A percentile compares a stretch with the other conserved stretches of the same genome.
Evolutionary conservation across 2,329 filamentous ascomycete species (phyloP).

Genomic region (Aciculosporium take): DNA sequence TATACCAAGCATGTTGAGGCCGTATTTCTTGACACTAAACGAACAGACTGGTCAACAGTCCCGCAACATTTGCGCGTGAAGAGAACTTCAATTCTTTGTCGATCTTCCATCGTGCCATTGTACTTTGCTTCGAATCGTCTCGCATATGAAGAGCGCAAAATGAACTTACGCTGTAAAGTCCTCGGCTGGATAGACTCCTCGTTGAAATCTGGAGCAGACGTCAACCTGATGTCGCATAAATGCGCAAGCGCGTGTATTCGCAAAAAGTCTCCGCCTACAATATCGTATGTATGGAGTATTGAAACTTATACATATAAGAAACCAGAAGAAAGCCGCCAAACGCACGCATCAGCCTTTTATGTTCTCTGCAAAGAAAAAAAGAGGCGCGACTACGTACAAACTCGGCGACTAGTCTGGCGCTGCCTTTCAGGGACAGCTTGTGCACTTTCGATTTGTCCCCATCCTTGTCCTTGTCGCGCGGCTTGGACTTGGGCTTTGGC

Average conservation of each 20-base stretch:
- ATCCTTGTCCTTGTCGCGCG: conserved; percentile 17
- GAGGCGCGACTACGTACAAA: conserved; percentile 47
- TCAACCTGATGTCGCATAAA: background rate
- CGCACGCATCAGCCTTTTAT: conserved; percentile 3
- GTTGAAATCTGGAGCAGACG: conserved; percentile 56
- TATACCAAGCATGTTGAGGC: conserved; percentile 81
- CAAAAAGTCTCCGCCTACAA: conserved; percentile 39
- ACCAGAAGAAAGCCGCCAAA: background rate
- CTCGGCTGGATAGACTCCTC: conserved; percentile 76
- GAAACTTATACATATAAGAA: conserved; percentile 43
- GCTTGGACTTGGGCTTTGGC: conserved; percentile 4
- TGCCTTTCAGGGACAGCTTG: conserved; percentile 80
- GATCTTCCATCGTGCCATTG: background rate
- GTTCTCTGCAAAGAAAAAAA: background rate
- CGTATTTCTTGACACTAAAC: conserved; percentile 83
- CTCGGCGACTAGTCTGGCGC: conserved; percentile 78
- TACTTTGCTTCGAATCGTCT: background rate
- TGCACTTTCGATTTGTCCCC: conserved; percentile 79
- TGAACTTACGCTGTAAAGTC: conserved; percentile 74
- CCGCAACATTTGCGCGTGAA: background rate
- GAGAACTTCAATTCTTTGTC: background rate
- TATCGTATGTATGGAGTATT: conserved; percentile 97
- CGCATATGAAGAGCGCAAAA: background rate
- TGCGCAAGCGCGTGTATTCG: too few species aligned
- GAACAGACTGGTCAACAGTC: conserved; percentile 1